phyloP scores from a whole-genome alignment of 2,329 filamentous ascomycete species.

The Dendrostoma leiphaemia region DNA sequence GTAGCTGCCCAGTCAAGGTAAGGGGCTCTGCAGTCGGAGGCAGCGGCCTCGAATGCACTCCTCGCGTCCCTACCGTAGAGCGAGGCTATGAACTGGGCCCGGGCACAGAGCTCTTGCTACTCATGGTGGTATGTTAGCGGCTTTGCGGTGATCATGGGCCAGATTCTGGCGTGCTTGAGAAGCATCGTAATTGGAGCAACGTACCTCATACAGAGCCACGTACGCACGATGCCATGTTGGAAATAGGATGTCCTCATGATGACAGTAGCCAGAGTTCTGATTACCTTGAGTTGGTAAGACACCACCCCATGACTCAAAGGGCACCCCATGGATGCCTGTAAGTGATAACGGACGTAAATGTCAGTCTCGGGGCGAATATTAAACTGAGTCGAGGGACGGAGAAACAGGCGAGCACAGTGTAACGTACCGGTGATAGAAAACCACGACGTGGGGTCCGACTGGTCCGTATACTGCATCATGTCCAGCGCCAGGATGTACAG shows the following conservation, averaged over 20 bases:
- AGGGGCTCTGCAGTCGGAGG: slow-evolving; percentile 51
- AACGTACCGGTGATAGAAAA: slow-evolving; percentile 72
- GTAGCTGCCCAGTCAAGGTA: slow-evolving; percentile 59
- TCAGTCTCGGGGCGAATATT: slow-evolving; percentile 12
- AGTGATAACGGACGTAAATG: background rate
- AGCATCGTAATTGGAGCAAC: background rate
- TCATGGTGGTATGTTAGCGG: background rate
- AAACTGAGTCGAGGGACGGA: background rate
- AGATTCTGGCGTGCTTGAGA: background rate
- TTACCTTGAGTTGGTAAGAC: slow-evolving; percentile 50
- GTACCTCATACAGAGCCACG: slow-evolving; percentile 59
- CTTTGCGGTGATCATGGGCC: background rate
- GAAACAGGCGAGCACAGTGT: background rate
- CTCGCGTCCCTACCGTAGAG: slow-evolving; percentile 46
- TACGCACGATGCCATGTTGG: slow-evolving; percentile 84
- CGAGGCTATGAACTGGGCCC: slow-evolving; percentile 41
- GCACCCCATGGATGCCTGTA: slow-evolving; percentile 77
- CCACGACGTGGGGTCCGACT: slow-evolving; percentile 65
- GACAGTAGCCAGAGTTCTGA: slow-evolving; percentile 68
- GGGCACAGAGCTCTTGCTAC: slow-evolving; percentile 37
- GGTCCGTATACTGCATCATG: slow-evolving; percentile 67
- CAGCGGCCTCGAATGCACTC: slow-evolving; percentile 49
- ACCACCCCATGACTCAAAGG: slow-evolving; percentile 54
- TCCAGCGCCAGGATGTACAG: slow-evolving; percentile 73
- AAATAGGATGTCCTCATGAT: slow-evolving; percentile 73